phyloP scores from a whole-genome alignment of 805 yeast genomes.

The Saccharomycopsis sp. region DNA sequence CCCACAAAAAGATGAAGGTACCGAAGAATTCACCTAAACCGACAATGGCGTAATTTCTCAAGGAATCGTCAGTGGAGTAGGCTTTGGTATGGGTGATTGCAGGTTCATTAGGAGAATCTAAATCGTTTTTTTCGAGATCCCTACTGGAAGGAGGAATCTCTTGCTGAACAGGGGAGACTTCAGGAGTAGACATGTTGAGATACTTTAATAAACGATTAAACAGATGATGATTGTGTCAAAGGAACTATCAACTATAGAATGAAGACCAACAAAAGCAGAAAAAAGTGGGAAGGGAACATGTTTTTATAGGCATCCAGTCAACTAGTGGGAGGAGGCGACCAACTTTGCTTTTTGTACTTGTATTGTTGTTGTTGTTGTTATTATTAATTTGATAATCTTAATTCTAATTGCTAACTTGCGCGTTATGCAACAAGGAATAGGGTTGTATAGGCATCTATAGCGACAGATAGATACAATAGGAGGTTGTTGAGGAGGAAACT shows the following conservation, averaged over 20 bases:
- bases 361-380: background rate
- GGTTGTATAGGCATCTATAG: background rate
- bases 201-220: too few species aligned
- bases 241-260: background rate
- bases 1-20: slow-evolving; percentile 77
- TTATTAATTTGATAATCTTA: background rate
- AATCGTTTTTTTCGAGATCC: slow-evolving; percentile 2
- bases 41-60: slow-evolving; percentile 62
- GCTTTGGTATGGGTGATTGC: background rate
- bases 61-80: slow-evolving; percentile 23
- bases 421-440: background rate
- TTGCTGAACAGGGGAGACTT: background rate
- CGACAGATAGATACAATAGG: background rate
- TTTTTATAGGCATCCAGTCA: too few species aligned
- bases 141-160: background rate
- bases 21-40: slow-evolving; percentile 77
- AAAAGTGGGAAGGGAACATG: background rate
- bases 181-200: slow-evolving; percentile 4
- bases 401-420: background rate
- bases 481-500: background rate
- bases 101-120: background rate
- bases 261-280: background rate
- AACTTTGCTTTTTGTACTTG: background rate
- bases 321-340: too few species aligned
- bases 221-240: background rate